Conservation (phyloP, 257 asterid genomes). For the Asclepias syriaca region DNA sequence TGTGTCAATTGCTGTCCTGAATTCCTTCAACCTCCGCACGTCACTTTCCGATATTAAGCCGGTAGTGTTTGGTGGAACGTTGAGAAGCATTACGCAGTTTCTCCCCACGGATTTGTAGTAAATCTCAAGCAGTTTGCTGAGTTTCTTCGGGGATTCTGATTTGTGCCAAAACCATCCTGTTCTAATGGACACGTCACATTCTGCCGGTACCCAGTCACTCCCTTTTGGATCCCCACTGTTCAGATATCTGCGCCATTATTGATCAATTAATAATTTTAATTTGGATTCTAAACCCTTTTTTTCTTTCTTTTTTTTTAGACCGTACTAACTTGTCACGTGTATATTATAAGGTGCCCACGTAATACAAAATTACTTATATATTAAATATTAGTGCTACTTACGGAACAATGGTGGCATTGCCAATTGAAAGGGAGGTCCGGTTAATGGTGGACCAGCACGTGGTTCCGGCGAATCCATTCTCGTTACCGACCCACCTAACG, state of each 20-base stretch:
- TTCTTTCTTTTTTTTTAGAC: no score
- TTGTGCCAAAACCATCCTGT: slow-evolving; percentile 95
- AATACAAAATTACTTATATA: no score
- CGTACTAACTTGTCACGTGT: no score
- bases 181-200: slow-evolving; percentile 88
- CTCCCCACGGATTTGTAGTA: slow-evolving; percentile 94
- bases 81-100: slow-evolving; percentile 73
- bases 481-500: slow-evolving; percentile 90
- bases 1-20: slow-evolving; percentile 50
- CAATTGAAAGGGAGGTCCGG: slow-evolving; percentile 63
- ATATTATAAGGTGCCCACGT: no score
- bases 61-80: slow-evolving; percentile 77
- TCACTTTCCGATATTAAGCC: slow-evolving; percentile 71
- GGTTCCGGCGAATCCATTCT: slow-evolving; percentile 67
- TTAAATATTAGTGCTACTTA: slow-evolving; percentile 21
- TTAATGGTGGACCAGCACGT: slow-evolving; percentile 96
- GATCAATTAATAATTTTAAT: neutral
- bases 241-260: slow-evolving; percentile 54
- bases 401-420: slow-evolving; percentile 48
- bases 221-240: slow-evolving; percentile 77
- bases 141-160: slow-evolving; percentile 58
- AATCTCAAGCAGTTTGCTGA: slow-evolving; percentile 48
- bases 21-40: slow-evolving; percentile 46
- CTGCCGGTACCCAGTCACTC: slow-evolving; percentile 84
- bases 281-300: neutral